Evolutionary conservation across 2,329 filamentous ascomycete genomes (phyloP).

Genomic region (Aspergillus sojae): DNA sequence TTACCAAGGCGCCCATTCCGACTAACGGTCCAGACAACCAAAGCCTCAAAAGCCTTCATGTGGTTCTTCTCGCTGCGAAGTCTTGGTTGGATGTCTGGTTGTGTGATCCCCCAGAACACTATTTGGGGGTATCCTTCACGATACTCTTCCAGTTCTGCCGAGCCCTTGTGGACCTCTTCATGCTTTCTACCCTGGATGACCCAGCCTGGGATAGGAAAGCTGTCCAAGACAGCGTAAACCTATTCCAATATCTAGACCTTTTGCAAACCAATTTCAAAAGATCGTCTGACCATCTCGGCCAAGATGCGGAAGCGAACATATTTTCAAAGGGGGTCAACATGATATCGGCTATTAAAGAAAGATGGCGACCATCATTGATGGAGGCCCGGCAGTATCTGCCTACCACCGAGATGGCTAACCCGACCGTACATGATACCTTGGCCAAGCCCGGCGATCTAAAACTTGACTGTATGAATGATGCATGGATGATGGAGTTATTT

Average conservation of each 20-base stretch:
- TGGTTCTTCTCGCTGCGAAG: neutral
- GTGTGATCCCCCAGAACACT: neutral
- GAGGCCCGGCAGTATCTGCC: neutral
- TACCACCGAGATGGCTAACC: neutral
- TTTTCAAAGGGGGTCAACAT: neutral
- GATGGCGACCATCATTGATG: neutral
- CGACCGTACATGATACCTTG: neutral
- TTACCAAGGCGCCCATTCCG: neutral
- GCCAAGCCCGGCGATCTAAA: accelerated
- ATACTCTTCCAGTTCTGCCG: neutral
- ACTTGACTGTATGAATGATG: neutral
- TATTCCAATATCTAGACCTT: neutral
- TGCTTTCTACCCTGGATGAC: neutral
- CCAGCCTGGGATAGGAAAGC: neutral
- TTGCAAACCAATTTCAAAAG: neutral
- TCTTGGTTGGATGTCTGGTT: neutral
- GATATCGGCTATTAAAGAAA: neutral
- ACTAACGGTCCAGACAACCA: slow-evolving; percentile 2
- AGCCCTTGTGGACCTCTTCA: neutral
- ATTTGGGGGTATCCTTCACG: neutral
- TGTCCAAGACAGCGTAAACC: neutral
- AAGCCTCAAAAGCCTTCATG: neutral
- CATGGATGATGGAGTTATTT: neutral
- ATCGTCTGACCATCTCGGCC: neutral
- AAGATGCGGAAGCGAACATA: neutral